These are phyloP conservation scores for Gentiana macrophylla DNA, from an alignment of 257 asterid species.

Conservation along the genomic window DNA sequence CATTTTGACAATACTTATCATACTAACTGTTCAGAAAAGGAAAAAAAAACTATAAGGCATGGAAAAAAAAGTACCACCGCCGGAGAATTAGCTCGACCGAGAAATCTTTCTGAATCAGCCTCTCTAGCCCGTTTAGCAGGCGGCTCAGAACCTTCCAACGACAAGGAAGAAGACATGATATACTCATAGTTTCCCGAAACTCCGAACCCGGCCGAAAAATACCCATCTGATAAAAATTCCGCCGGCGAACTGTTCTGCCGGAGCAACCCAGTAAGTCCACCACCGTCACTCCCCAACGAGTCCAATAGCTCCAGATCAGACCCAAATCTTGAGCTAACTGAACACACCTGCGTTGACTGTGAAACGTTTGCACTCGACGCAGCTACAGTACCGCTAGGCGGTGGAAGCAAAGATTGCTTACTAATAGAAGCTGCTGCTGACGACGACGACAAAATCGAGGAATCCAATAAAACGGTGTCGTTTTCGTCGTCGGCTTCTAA, in stretches of 20 bases:
- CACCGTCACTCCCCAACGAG: conserved; percentile 25
- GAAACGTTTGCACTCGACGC: conserved; percentile 13
- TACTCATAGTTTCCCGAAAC: conserved; percentile 43
- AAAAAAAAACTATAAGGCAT: too few relatives aligned
- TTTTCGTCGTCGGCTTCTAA: conserved; percentile 65
- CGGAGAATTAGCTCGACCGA: conserved; percentile 28
- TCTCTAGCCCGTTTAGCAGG: conserved; percentile 50
- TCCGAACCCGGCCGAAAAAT: conserved; percentile 45
- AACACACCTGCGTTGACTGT: conserved; percentile 8
- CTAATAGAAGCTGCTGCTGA: conserved; percentile 9
- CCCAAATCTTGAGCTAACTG: conserved; percentile 20
- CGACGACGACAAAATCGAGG: conserved; percentile 2
- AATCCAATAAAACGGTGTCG: conserved; percentile 36
- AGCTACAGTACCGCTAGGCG: conserved; percentile 6
- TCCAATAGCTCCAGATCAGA: conserved; percentile 66
- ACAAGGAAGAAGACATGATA: conserved; percentile 18
- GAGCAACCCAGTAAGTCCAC: conserved; percentile 53
- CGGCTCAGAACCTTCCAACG: conserved; percentile 22
- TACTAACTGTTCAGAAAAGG: too few relatives aligned
- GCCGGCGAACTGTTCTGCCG: conserved; percentile 95
- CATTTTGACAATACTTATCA: too few relatives aligned
- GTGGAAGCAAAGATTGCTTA: conserved; percentile 27
- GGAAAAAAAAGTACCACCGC: conserved; percentile 25
- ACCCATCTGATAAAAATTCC: conserved; percentile 60
- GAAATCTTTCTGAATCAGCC: conserved; percentile 34